Evolutionary conservation across 2,329 filamentous ascomycete genomes (phyloP), one percentile per base, ranked within the genome.

Genomic region (Fusarium sp.): DNA sequence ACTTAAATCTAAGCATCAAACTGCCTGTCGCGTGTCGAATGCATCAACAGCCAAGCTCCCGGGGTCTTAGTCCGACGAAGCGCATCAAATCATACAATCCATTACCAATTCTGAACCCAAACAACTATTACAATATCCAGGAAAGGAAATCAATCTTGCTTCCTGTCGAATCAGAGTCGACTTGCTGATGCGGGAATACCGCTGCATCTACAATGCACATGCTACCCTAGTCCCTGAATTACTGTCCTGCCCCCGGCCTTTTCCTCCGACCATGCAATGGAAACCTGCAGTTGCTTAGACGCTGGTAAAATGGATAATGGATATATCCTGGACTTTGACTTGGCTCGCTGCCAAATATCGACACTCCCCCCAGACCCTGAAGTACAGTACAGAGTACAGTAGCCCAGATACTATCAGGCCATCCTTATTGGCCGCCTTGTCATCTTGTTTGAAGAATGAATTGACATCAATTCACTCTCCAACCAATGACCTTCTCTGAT

Each of bases 401-500:
- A 45, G 52, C 27, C 42, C 27, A 54, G 58, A 71, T 71, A 72
- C 60, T 75, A 75, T 75, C 74, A 75, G 61, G 69, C 25, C 53
- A 32, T 37, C 20, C 60, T 56, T 30, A 75, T 75, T 75, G 74
- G 74, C 45, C 66, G 74, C 74, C 70, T 74, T 71, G 72, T 56
- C 67, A 68, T 63, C 67, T 57, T 59, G 74, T 75, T 75, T 75
- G 70, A 71, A 75, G 69, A 75, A 75, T 75, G 63, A 75, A 75
- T 75, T 75, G 74, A 61, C 74, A 75, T 75, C 71, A 65, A 71
- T 51, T 71, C 47, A 51, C 32, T 18, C 46, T 25, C 47, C 44
- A 42, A 27, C 74, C 74, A 75, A 75, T 75, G 48, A 45, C 44
- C 46, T 27, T 61, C 54, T 55, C 22, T 47, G 30, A 42, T 57